Percentiles rank a stretch among this genome's conserved stretches.
These are phyloP conservation scores for Solanum chiquidenum DNA, from an alignment of 257 asterid species.

Conservation along the genomic window DNA sequence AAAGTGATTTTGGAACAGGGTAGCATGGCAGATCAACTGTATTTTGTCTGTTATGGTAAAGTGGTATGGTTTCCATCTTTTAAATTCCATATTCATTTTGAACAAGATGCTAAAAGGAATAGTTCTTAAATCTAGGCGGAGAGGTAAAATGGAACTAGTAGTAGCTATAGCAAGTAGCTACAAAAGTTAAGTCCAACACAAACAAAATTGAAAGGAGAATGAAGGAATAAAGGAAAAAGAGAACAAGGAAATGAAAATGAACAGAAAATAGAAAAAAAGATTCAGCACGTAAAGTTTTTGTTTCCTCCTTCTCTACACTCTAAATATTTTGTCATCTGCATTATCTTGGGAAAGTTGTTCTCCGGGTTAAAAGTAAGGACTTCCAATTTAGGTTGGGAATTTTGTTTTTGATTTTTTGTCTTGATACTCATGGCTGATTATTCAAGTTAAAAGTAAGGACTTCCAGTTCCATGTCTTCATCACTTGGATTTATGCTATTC, in stretches of 20 bases:
- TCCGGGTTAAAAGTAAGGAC: not conserved
- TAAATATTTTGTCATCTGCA: not conserved
- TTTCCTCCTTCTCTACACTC: not conserved
- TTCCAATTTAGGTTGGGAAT: not conserved
- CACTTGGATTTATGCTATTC: too few species aligned
- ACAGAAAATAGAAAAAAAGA: not conserved
- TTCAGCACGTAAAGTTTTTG: not conserved
- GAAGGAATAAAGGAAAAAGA: not conserved
- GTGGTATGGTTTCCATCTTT: slow-evolving; percentile 27
- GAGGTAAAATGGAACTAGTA: not conserved
- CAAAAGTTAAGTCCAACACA: not conserved
- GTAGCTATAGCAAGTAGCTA: not conserved
- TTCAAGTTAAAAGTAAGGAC: too few species aligned
- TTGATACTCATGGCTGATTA: not conserved
- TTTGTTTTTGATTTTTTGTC: not conserved
- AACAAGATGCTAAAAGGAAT: not conserved
- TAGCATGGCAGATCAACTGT: slow-evolving; percentile 38
- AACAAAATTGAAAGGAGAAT: not conserved
- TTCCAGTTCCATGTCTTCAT: too few species aligned
- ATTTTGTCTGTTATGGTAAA: slow-evolving; percentile 49
- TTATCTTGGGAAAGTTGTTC: not conserved
- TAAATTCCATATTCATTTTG: not conserved
- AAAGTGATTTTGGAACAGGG: slow-evolving; percentile 58
- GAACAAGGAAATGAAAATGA: not conserved
- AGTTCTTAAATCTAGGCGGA: not conserved